Percentiles rank a stretch among this genome's conserved stretches.
Evolutionary conservation across 768 basidiomycete species (phyloP).

Genomic region (Imleria badia): DNA sequence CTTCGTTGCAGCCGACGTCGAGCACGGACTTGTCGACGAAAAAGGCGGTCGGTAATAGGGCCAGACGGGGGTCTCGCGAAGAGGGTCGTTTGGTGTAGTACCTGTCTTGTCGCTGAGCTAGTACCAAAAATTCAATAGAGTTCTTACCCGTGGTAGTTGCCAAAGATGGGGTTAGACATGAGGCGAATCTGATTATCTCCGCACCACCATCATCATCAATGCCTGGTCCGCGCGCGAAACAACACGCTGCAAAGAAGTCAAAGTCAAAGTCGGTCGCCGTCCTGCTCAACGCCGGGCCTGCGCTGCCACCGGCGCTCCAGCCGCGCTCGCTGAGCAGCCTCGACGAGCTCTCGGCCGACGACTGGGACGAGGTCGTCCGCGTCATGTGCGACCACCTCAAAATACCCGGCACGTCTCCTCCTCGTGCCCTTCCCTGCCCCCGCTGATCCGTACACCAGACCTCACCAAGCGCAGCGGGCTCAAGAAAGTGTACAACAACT

Average conservation of each 20-base stretch:
- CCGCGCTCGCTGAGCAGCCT: slow-evolving; percentile 11
- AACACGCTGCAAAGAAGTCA: slow-evolving; percentile 14
- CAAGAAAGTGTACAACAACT: slow-evolving; percentile 61
- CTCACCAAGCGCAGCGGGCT: slow-evolving; percentile 55
- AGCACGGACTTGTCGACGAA: slow-evolving; percentile 62
- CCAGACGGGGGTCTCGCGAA: slow-evolving; percentile 61
- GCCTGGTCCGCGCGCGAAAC: slow-evolving; percentile 31
- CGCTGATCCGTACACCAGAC: slow-evolving; percentile 39
- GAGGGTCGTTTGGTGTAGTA: slow-evolving; percentile 78
- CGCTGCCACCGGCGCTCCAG: slow-evolving; percentile 18
- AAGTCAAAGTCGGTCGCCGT: slow-evolving; percentile 13
- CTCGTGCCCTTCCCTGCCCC: neutral
- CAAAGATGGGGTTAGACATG: slow-evolving; percentile 40
- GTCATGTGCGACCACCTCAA: slow-evolving; percentile 50
- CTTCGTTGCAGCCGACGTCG: slow-evolving; percentile 88
- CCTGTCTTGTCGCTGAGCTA: slow-evolving; percentile 32
- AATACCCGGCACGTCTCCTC: slow-evolving; percentile 46
- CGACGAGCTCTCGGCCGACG: slow-evolving; percentile 34
- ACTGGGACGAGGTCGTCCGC: slow-evolving; percentile 48
- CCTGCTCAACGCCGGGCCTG: neutral
- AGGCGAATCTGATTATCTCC: neutral
- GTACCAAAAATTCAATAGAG: too few relatives aligned
- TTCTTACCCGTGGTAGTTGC: slow-evolving; percentile 74
- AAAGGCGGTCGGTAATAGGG: slow-evolving; percentile 52
- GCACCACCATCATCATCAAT: slow-evolving; percentile 7